Conservation (phyloP, 2,329 filamentous ascomycete species). For the Colletotrichum sojae region DNA sequence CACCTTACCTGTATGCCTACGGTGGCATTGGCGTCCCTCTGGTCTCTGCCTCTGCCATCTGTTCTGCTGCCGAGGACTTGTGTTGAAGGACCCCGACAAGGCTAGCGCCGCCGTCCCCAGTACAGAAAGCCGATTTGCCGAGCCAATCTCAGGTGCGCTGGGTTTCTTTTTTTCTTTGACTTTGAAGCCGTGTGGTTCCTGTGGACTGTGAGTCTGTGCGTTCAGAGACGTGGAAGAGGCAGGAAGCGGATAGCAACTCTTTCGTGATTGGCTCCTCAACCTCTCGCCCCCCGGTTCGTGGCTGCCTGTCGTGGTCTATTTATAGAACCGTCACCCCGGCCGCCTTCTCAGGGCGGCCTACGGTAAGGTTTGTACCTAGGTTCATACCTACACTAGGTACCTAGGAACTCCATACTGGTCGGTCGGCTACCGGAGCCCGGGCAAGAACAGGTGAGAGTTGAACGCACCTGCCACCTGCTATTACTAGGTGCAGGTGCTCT, state of each 20-base stretch:
- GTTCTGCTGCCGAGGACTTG: neutral
- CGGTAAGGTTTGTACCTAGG: neutral
- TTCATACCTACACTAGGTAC: neutral
- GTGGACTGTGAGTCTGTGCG: slow-evolving; percentile 2
- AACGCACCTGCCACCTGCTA: slow-evolving; percentile 17
- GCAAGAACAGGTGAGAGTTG: slow-evolving; percentile 36
- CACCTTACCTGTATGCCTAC: neutral
- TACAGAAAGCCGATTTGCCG: slow-evolving; percentile 33
- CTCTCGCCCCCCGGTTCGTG: slow-evolving; percentile 8
- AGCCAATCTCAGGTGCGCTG: slow-evolving; percentile 4
- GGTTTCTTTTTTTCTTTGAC: slow-evolving; percentile 25
- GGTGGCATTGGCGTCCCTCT: neutral
- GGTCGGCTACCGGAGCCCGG: slow-evolving; percentile 22
- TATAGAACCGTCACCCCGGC: slow-evolving; percentile 12
- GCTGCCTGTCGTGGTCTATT: slow-evolving; percentile 27
- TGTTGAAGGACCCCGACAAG: slow-evolving; percentile 3
- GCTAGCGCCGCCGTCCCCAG: slow-evolving; percentile 10
- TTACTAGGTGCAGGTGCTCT: neutral
- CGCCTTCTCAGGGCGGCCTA: slow-evolving; percentile 27
- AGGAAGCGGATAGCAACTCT: slow-evolving; percentile 25
- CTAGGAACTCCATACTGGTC: slow-evolving; percentile 12
- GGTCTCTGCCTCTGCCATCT: neutral
- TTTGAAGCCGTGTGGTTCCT: slow-evolving; percentile 3
- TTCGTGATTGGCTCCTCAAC: slow-evolving; percentile 16
- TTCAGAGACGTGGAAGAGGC: slow-evolving; percentile 1